Evolutionary conservation across 1,284 basidiomycete species (phyloP).

Genomic region (Xanthoconium separans): DNA sequence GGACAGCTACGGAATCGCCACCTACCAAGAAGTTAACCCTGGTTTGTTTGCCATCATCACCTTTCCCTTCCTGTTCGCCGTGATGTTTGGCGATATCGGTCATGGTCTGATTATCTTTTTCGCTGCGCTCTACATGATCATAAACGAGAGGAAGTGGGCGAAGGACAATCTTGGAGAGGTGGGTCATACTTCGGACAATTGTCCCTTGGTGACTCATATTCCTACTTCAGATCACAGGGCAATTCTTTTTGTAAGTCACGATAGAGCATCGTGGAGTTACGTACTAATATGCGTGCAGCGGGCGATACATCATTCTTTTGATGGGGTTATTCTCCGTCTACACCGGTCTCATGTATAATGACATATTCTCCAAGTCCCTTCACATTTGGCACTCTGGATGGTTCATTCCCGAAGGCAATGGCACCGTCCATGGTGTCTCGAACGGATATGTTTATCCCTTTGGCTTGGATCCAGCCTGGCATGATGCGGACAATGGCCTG

Average conservation of each 20-base stretch:
- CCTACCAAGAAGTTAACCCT: slow-evolving; percentile 97
- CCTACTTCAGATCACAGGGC: slow-evolving; percentile 70
- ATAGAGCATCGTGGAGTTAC: slow-evolving; percentile 14
- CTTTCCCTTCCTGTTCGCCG: slow-evolving; percentile 98
- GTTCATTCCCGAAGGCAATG: slow-evolving; percentile 64
- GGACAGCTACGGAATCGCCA: slow-evolving; percentile 94
- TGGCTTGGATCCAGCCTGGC: slow-evolving; percentile 95
- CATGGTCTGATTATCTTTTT: slow-evolving; percentile 87
- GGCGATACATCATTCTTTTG: slow-evolving; percentile 96
- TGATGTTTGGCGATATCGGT: slow-evolving; percentile 99
- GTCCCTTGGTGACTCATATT: slow-evolving; percentile 12
- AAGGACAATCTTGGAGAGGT: slow-evolving; percentile 81
- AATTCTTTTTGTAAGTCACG: slow-evolving; percentile 86
- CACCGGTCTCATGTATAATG: slow-evolving; percentile 98
- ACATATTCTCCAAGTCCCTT: slow-evolving; percentile 95
- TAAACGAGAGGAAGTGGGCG: slow-evolving; percentile 79
- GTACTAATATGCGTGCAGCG: slow-evolving; percentile 47
- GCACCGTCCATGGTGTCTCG: slow-evolving; percentile 49
- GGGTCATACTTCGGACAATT: slow-evolving; percentile 23
- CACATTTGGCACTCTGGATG: slow-evolving; percentile 90
- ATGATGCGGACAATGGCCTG: slow-evolving; percentile 88
- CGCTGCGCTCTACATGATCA: slow-evolving; percentile 82
- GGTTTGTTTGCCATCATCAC: slow-evolving; percentile 93
- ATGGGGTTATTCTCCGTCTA: slow-evolving; percentile 97
- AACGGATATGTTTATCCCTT: slow-evolving; percentile 85